Base-by-base conservation (phyloP, 768 basidiomycete genomes). In the Melanogaster broomeanus region DNA sequence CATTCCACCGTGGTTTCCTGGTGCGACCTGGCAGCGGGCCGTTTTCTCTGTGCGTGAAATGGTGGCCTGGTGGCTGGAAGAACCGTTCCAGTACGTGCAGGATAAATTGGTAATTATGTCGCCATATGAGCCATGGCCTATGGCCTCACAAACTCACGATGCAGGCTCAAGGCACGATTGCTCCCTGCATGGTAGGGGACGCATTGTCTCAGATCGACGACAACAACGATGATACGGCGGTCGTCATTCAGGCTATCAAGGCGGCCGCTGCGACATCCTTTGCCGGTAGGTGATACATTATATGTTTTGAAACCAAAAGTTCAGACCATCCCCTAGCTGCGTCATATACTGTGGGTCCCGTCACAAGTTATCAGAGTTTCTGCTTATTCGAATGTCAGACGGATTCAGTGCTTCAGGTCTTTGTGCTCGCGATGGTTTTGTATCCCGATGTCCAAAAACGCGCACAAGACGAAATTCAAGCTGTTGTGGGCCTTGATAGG, bases 151-250 rank as follows among this genome's bases (percentile, higher is more conserved):
- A 16, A 34, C 6, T 12, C 33, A 34, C 19, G n/a, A 11, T 15
- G 25, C 19, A 53, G 52, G 13, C 24, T n/a, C n/a, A 42, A 6
- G 44, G 49, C 16, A 16, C 34, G 4, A 6, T 42, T 25, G 38
- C 42, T 24, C 31, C 53, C 24, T 55, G 49, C 22, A 51, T 53
- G 41, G 53, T 55, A n/a, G 39, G 42, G 30, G 53, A 55, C 21
- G 43, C 44, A 15, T 28, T 51, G 18, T 24, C 40, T 1, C 37
- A 43, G 19, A 38, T 51, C n/a, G 43, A 51, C 16, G 50, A 46
- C 9, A 33, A 28, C 11, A 37, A 41, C 16, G 22, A 25, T 7
- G 18, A 49, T 50, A 33, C 35, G 22, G 25, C 6, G 6, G 16
- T 31, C 16, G 13, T 41, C 12, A 40, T 21, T 34, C 37, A 41